These are phyloP conservation scores for Neonectria ditissima DNA, from an alignment of 2,329 filamentous ascomycete genomes.

Conservation along the genomic window DNA sequence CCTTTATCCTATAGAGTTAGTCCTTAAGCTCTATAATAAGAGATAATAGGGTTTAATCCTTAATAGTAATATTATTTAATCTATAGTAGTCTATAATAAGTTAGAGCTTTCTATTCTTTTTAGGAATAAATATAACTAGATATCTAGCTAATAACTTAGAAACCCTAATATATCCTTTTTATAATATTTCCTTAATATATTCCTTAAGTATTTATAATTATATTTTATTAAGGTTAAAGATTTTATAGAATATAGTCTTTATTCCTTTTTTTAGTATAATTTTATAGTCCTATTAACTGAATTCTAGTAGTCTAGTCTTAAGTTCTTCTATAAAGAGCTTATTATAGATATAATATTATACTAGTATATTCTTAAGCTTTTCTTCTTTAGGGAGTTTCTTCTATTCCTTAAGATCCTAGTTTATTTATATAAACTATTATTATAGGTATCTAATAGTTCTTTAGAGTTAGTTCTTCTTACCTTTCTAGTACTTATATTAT, in stretches of 20 bases:
- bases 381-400: too few relatives aligned
- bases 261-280: constrained; percentile 16
- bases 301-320: constrained; percentile 17
- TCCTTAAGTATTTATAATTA: constrained; percentile 10
- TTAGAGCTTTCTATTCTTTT: constrained; percentile 34
- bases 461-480: too few relatives aligned
- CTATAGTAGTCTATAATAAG: constrained; percentile 21
- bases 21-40: constrained; percentile 41
- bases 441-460: too few relatives aligned
- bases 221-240: constrained; percentile 26
- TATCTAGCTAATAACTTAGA: background rate
- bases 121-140: constrained; percentile 3
- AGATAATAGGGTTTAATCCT: constrained; percentile 36
- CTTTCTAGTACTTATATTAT: background rate
- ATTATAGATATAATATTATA: background rate
- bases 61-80: constrained; percentile 44
- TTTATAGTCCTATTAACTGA: constrained; percentile 20
- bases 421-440: too few relatives aligned
- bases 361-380: too few relatives aligned
- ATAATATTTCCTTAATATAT: constrained; percentile 19
- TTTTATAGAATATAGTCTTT: background rate
- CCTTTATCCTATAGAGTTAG: constrained; percentile 24
- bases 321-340: constrained; percentile 24
- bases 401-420: too few relatives aligned
- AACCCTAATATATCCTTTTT: constrained; percentile 15